A percentile compares a stretch with the other conserved stretches of the same genome.
Evolutionary conservation across 208 protist genomes (phyloP).

Genomic region (Leishmania lainsoni): DNA sequence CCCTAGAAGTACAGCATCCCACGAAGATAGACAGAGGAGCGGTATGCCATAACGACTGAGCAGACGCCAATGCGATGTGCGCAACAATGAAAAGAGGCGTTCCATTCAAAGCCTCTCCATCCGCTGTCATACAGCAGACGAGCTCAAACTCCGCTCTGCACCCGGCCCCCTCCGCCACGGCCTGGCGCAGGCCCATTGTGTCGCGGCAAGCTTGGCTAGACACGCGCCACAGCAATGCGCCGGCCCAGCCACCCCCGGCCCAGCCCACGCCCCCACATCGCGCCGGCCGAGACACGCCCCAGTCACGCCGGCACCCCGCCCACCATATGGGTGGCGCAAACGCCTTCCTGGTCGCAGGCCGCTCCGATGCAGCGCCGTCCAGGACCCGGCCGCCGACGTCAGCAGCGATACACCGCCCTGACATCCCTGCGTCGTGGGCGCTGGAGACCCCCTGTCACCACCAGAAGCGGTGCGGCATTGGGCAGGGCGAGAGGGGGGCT

Average conservation of each 20-base stretch:
- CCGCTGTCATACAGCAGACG: background rate
- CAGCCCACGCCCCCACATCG: too few species aligned
- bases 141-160: background rate
- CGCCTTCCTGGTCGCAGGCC: background rate
- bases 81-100: background rate
- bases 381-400: background rate
- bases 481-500: background rate
- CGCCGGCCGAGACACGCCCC: too few species aligned
- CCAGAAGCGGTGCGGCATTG: too few species aligned
- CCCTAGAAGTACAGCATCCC: background rate
- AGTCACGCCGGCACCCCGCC: background rate
- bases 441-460: background rate
- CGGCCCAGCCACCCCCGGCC: background rate
- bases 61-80: background rate
- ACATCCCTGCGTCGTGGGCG: too few species aligned
- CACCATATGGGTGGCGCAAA: background rate
- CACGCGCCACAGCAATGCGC: background rate
- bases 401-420: background rate
- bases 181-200: background rate
- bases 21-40: background rate
- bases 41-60: too few species aligned
- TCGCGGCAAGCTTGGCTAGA: background rate
- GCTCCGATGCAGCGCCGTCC: background rate
- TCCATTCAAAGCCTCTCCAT: background rate
- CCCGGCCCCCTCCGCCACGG: background rate